These are phyloP conservation scores for Neolentinus lepideus DNA, from an alignment of 1,284 basidiomycete genomes.

Conservation along the genomic window DNA sequence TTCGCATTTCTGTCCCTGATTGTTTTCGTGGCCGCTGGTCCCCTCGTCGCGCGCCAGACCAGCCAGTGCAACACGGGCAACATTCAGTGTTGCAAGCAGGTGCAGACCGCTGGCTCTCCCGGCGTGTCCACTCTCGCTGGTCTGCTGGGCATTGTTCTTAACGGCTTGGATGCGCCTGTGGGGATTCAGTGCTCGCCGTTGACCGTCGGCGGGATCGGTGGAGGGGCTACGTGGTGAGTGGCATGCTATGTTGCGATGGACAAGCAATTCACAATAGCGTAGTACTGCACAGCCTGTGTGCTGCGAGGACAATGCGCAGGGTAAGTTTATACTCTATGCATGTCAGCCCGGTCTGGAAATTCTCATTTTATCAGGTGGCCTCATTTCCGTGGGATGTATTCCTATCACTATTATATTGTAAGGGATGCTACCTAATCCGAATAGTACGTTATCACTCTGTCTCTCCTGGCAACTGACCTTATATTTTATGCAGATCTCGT, in stretches of 20 bases:
- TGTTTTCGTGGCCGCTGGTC: not conserved
- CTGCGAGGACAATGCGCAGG: not conserved
- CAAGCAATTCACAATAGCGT: not conserved
- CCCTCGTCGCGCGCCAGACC: not conserved
- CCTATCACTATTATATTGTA: not conserved
- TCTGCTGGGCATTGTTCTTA: slow-evolving; percentile 10
- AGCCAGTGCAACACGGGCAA: slow-evolving; percentile 2
- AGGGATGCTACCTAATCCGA: too few species aligned
- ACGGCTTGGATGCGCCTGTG: slow-evolving; percentile 9
- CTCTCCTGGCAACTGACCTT: too few species aligned
- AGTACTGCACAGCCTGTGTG: not conserved
- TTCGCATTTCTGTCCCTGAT: not conserved
- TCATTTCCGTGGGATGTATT: slow-evolving; percentile 1
- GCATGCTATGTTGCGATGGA: not conserved
- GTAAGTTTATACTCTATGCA: not conserved
- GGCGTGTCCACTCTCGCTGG: slow-evolving; percentile 10
- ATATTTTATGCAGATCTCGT: too few species aligned
- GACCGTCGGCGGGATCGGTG: slow-evolving; percentile 14
- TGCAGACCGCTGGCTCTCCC: not conserved
- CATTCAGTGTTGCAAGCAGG: slow-evolving; percentile 2
- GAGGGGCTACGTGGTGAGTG: not conserved
- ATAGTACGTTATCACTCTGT: too few species aligned
- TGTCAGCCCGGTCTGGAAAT: not conserved
- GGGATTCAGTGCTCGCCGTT: slow-evolving; percentile 20
- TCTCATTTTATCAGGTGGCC: not conserved